Percentiles rank a stretch among this genome's conserved stretches.
Evolutionary conservation across 2,329 filamentous ascomycete species (phyloP).

Genomic region (Apiospora koreana): DNA sequence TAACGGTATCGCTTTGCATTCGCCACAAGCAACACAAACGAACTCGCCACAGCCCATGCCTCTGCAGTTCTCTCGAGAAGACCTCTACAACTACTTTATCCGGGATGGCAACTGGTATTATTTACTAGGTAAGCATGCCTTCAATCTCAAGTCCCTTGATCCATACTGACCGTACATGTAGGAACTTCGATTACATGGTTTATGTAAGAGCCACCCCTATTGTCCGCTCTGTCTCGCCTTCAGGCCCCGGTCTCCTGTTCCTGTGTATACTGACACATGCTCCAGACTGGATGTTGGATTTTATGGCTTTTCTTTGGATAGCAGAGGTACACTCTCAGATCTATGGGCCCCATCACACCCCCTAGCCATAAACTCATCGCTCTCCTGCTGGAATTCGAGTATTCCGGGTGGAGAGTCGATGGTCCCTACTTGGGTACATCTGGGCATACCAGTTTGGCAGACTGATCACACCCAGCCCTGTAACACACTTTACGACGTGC

Average conservation of each 20-base stretch:
- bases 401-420: conserved; percentile 44
- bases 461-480: conserved; percentile 50
- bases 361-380: conserved; percentile 35
- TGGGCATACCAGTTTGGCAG: conserved; percentile 49
- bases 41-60: conserved; percentile 37
- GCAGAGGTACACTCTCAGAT: conserved; percentile 42
- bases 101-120: conserved; percentile 48
- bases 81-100: conserved; percentile 53
- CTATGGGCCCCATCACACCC: conserved; percentile 41
- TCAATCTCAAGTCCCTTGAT: not conserved
- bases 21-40: conserved; percentile 26
- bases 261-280: conserved; percentile 13
- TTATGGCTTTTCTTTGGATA: conserved; percentile 55
- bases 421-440: conserved; percentile 41
- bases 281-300: conserved; percentile 55
- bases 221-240: not conserved
- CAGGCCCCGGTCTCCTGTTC: not conserved
- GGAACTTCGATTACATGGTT: conserved; percentile 21
- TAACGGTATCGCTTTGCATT: conserved; percentile 36
- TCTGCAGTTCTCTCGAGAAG: conserved; percentile 49
- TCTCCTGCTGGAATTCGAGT: conserved; percentile 50
- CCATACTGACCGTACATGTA: not conserved
- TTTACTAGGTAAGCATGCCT: conserved; percentile 32
- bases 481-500: conserved; percentile 52
- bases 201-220: conserved; percentile 12